Evolutionary conservation across 192 early-diverging fungal species (phyloP).

Genomic region (Umbelopsis sp.): DNA sequence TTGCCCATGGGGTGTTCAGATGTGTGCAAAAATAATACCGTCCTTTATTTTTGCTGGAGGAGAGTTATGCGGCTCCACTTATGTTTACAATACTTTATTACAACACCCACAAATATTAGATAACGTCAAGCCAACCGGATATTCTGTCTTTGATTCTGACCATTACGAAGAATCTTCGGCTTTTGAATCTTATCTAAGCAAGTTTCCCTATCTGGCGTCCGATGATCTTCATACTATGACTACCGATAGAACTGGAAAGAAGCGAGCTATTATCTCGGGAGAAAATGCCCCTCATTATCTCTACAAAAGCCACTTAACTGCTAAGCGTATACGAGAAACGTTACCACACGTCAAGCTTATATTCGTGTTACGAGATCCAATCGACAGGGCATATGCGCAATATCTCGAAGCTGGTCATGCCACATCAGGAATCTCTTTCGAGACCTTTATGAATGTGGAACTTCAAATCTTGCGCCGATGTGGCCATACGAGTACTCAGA

Average conservation of each 20-base stretch:
- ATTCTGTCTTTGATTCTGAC: conserved; percentile 24
- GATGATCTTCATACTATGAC: conserved; percentile 14
- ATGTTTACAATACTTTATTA: conserved; percentile 45
- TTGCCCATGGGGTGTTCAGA: conserved; percentile 42
- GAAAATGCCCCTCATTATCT: conserved; percentile 40
- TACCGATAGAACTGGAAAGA: conserved; percentile 2
- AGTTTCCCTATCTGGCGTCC: conserved; percentile 26
- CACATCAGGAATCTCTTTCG: conserved; percentile 26
- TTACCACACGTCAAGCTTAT: conserved; percentile 52
- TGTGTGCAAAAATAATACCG: conserved; percentile 53
- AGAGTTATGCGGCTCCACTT: conserved; percentile 42
- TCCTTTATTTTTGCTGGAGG: conserved; percentile 58
- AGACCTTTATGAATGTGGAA: conserved; percentile 33
- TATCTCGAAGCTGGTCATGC: conserved; percentile 33
- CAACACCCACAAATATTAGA: conserved; percentile 50
- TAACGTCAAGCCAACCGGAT: conserved; percentile 21
- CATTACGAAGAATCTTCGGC: conserved; percentile 17
- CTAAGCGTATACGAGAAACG: conserved; percentile 46
- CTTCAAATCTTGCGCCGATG: conserved; percentile 33
- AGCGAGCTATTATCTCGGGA: conserved; percentile 24
- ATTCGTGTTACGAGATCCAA: conserved; percentile 52
- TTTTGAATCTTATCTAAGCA: conserved; percentile 33
- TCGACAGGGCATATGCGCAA: conserved; percentile 53
- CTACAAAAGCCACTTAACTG: conserved; percentile 34
- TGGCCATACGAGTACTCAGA: conserved; percentile 33